Evolutionary conservation across 305 asterid species (phyloP).

Genomic region (Petunia hybrid): DNA sequence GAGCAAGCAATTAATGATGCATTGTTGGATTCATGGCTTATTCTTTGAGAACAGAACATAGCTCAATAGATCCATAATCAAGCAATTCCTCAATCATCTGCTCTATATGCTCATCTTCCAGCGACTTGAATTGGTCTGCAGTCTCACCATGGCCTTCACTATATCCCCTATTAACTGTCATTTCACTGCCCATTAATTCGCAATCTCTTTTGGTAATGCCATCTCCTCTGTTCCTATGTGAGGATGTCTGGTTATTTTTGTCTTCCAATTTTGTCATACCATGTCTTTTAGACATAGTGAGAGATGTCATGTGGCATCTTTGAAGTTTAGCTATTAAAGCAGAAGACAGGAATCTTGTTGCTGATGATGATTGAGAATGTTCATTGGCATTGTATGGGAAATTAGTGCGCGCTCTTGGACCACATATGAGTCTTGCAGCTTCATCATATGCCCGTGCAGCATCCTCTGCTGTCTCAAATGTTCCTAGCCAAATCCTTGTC

Average conservation of each 20-base stretch:
- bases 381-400: constrained; percentile 55
- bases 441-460: constrained; percentile 91
- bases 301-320: constrained; percentile 67
- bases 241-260: constrained; percentile 29
- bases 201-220: constrained; percentile 24
- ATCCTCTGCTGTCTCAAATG: constrained; percentile 89
- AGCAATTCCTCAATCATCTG: constrained; percentile 94
- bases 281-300: constrained; percentile 50
- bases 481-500: constrained; percentile 91
- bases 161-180: constrained; percentile 23
- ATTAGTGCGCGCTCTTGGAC: constrained; percentile 75
- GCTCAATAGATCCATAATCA: constrained; percentile 71
- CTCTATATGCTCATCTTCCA: constrained; percentile 82
- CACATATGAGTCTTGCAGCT: constrained; percentile 87
- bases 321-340: constrained; percentile 77
- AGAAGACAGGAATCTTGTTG: constrained; percentile 64
- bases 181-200: constrained; percentile 24
- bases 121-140: constrained; percentile 46
- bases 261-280: constrained; percentile 29
- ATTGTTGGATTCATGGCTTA: constrained; percentile 33
- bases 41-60: constrained; percentile 52
- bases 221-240: constrained; percentile 21
- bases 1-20: background rate
- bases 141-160: constrained; percentile 30
- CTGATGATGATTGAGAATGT: constrained; percentile 43